Percentiles rank a stretch among this genome's conserved stretches.
phyloP scores from a whole-genome alignment of 176 grass and related monocot species.

The Tuctoria greenei region DNA sequence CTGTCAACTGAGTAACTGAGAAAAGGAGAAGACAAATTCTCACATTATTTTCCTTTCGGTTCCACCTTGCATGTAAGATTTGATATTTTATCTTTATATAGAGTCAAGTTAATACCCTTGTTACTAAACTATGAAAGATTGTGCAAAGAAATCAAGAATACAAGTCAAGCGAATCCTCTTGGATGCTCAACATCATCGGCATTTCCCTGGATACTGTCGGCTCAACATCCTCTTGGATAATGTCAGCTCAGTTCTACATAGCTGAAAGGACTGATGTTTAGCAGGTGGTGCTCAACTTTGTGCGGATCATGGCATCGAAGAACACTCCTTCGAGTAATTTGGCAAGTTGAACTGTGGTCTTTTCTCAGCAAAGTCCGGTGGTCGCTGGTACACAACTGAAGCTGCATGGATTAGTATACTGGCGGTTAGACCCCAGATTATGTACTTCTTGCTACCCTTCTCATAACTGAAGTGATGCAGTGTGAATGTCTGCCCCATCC shows the following conservation, averaged over 20 bases:
- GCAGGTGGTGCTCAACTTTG: not conserved
- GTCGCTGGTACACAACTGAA: slow-evolving; percentile 52
- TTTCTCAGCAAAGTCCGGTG: slow-evolving; percentile 50
- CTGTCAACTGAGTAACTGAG: not conserved
- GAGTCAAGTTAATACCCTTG: not conserved
- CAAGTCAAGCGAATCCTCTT: not conserved
- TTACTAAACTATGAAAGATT: not conserved
- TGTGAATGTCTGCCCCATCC: slow-evolving; percentile 64
- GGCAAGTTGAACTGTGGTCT: slow-evolving; percentile 52
- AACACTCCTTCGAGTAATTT: slow-evolving; percentile 30
- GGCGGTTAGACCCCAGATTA: slow-evolving; percentile 72
- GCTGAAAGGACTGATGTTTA: slow-evolving; percentile 2
- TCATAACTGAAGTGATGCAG: slow-evolving; percentile 54
- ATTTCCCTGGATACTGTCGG: no score
- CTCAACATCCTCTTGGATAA: no score
- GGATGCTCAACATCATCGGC: not conserved
- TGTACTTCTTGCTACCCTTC: slow-evolving; percentile 40
- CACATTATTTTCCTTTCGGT: not conserved
- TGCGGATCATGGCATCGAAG: slow-evolving; percentile 46
- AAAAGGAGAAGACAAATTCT: not conserved
- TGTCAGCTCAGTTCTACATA: not conserved
- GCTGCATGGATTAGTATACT: slow-evolving; percentile 69
- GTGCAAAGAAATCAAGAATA: slow-evolving; percentile 19
- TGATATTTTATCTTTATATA: not conserved
- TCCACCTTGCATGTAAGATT: not conserved